Conservation (phyloP, 345 rosid genomes). For the Mallotus nudiflorus region DNA sequence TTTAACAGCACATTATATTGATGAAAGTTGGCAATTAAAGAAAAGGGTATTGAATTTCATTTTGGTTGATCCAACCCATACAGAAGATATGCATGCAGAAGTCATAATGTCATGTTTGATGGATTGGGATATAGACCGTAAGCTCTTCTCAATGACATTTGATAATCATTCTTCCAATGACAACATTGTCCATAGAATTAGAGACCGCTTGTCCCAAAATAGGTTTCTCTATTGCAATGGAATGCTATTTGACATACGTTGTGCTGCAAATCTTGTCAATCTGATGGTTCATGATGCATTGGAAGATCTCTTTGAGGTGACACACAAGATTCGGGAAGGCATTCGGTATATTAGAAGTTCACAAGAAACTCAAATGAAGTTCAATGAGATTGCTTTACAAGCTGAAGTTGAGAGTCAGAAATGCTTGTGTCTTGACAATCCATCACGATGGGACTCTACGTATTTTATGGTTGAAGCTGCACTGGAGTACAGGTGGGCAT, state of each 20-base stretch:
- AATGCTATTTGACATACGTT: conserved; percentile 61
- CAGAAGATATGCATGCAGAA: conserved; percentile 62
- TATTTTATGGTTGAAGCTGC: conserved; percentile 67
- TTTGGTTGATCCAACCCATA: conserved; percentile 52
- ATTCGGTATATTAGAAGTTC: conserved; percentile 51
- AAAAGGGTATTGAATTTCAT: conserved; percentile 60
- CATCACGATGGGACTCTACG: conserved; percentile 62
- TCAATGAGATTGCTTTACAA: conserved; percentile 42
- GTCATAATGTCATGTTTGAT: conserved; percentile 59
- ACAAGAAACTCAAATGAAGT: conserved; percentile 37
- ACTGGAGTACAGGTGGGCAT: conserved; percentile 44
- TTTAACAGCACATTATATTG: conserved; percentile 62
- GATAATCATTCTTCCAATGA: conserved; percentile 49
- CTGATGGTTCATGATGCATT: conserved; percentile 59
- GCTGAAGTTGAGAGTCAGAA: conserved; percentile 43
- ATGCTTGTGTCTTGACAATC: conserved; percentile 51
- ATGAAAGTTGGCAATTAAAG: conserved; percentile 61
- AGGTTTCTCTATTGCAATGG: conserved; percentile 67
- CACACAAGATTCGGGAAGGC: conserved; percentile 54
- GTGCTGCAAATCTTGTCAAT: conserved; percentile 54
- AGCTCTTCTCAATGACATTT: conserved; percentile 62
- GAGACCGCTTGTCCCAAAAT: conserved; percentile 68
- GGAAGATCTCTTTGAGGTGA: conserved; percentile 46
- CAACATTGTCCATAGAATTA: conserved; percentile 49
- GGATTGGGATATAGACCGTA: conserved; percentile 89